These are phyloP conservation scores for Angomonas deanei DNA, from an alignment of 208 protist species.

Conservation along the genomic window DNA sequence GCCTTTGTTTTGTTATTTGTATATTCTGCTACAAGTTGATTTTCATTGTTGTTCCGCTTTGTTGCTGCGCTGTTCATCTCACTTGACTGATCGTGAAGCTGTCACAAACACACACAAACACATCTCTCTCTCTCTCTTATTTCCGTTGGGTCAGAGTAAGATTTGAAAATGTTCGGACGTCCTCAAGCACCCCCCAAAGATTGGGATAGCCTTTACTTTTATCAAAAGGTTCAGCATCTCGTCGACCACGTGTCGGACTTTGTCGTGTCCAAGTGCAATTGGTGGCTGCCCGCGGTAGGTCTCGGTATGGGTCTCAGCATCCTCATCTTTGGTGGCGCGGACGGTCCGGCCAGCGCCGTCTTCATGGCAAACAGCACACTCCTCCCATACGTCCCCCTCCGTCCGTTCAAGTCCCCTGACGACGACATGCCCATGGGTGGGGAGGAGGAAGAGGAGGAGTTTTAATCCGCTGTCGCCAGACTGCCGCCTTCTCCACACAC, in stretches of 20 bases:
- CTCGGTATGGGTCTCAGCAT: slow-evolving; percentile 66
- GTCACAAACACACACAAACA: no score
- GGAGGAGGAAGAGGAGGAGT: slow-evolving; percentile 56
- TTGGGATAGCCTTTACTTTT: slow-evolving; percentile 83
- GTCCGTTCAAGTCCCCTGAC: slow-evolving; percentile 43
- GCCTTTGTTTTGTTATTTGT: background rate
- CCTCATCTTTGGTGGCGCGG: slow-evolving; percentile 64
- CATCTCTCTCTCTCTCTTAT: no score
- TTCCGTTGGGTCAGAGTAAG: no score
- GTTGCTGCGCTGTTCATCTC: no score
- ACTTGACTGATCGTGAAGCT: no score
- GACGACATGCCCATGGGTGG: slow-evolving; percentile 17
- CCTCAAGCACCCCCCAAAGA: slow-evolving; percentile 57
- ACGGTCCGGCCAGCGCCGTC: slow-evolving; percentile 40
- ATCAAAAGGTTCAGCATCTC: slow-evolving; percentile 80
- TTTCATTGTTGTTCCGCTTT: background rate
- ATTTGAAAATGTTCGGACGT: slow-evolving; percentile 73
- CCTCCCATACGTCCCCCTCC: slow-evolving; percentile 45
- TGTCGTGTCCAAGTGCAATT: slow-evolving; percentile 71
- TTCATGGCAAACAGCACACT: slow-evolving; percentile 38
- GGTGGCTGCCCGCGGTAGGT: slow-evolving; percentile 80
- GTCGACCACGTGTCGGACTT: slow-evolving; percentile 71
- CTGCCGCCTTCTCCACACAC: background rate
- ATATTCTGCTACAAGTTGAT: background rate
- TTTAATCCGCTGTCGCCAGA: no score